phyloP scores from a whole-genome alignment of 2,329 filamentous ascomycete species.

The Exophiala aquamarina region DNA sequence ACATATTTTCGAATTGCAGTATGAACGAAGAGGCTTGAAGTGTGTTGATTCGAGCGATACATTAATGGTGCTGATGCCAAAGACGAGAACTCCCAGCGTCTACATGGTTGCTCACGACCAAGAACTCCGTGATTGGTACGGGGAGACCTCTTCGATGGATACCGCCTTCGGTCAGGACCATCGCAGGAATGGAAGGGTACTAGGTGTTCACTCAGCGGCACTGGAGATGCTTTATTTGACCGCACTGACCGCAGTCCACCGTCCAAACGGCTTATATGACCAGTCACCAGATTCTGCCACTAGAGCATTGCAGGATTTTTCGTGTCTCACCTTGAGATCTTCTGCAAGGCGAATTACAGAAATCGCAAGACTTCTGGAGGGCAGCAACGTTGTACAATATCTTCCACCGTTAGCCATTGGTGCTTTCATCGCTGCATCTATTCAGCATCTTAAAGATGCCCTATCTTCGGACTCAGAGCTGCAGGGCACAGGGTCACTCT shows the following conservation, averaged over 20 bases:
- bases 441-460: conserved; percentile 10
- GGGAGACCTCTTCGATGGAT: conserved; percentile 1
- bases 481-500: conserved; percentile 1
- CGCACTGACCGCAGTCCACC: conserved; percentile 2
- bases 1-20: conserved; percentile 10
- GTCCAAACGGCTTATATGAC: not conserved
- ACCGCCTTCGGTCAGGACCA: conserved; percentile 6
- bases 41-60: too few relatives aligned
- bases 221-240: conserved; percentile 8
- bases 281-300: conserved; percentile 2
- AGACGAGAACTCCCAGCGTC: not conserved
- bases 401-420: conserved; percentile 2
- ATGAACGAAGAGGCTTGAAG: conserved; percentile 1
- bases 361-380: conserved; percentile 4
- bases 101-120: conserved; percentile 5
- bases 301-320: conserved; percentile 4
- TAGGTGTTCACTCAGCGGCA: conserved; percentile 6
- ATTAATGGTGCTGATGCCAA: too few relatives aligned
- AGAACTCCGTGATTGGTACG: conserved; percentile 9
- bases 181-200: conserved; percentile 2
- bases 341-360: conserved; percentile 7
- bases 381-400: not conserved
- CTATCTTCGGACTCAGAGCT: not conserved
- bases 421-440: conserved; percentile 5
- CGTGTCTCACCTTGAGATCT: conserved; percentile 2